Conservation (phyloP, 2,329 filamentous ascomycete species). For the Ophiosphaerella narmari region DNA sequence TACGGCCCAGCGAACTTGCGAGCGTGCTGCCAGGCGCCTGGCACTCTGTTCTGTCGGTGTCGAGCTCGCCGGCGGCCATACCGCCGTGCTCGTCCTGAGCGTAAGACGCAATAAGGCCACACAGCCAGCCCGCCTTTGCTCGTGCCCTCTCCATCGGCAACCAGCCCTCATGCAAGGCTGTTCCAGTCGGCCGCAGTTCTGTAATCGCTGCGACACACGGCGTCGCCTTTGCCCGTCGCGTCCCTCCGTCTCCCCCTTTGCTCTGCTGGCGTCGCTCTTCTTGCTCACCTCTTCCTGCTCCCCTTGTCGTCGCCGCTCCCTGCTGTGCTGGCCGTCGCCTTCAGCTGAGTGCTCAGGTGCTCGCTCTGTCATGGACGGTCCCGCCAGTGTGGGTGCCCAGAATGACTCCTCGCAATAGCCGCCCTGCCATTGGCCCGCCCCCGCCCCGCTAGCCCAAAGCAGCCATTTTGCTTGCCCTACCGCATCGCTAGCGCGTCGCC, state of each 20-base stretch:
- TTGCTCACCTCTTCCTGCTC: slow-evolving; percentile 11
- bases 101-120: slow-evolving; percentile 19
- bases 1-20: background rate
- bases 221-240: slow-evolving; percentile 20
- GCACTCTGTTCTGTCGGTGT: too few relatives aligned
- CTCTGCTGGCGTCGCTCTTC: slow-evolving; percentile 14
- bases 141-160: slow-evolving; percentile 22
- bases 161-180: slow-evolving; percentile 15
- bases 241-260: background rate
- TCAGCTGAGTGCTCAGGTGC: slow-evolving; percentile 12
- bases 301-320: slow-evolving; percentile 9
- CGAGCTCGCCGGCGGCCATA: too few relatives aligned
- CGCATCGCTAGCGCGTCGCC: background rate
- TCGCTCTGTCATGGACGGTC: slow-evolving; percentile 9
- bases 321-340: background rate
- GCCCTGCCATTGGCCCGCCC: slow-evolving; percentile 14
- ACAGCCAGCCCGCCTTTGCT: slow-evolving; percentile 23
- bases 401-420: slow-evolving; percentile 18
- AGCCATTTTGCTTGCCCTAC: slow-evolving; percentile 11
- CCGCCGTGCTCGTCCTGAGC: background rate
- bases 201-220: slow-evolving; percentile 25
- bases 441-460: slow-evolving; percentile 4
- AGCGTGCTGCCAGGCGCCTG: too few relatives aligned
- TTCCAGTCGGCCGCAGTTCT: slow-evolving; percentile 3
- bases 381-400: slow-evolving; percentile 17